phyloP scores from a whole-genome alignment of 176 grass and related monocot genomes.

The Saccharum officinarum region DNA sequence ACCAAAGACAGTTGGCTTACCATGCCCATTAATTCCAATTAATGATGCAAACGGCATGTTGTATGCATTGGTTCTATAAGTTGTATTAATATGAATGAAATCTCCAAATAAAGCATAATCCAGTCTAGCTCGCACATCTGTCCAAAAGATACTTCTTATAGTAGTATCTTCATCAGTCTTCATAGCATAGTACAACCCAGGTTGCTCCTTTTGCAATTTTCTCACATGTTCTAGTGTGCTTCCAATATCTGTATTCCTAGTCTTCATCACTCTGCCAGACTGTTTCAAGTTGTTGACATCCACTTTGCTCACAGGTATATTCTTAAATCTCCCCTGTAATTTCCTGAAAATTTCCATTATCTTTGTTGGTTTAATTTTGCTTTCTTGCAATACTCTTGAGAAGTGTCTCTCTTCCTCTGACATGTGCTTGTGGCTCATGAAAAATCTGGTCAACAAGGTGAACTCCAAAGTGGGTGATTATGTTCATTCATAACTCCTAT shows the following conservation, averaged over 20 bases:
- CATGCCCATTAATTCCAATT: conserved; percentile 24
- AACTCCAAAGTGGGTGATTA: conserved; percentile 8
- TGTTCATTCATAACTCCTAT: neutral
- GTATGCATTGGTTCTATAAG: neutral
- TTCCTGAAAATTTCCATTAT: conserved; percentile 27
- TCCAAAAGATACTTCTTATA: conserved; percentile 26
- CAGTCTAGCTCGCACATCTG: neutral
- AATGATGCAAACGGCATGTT: neutral
- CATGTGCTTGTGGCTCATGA: conserved; percentile 7
- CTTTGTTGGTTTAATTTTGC: neutral
- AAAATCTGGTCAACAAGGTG: conserved; percentile 1
- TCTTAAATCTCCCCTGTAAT: neutral
- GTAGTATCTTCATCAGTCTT: neutral
- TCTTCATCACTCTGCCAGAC: neutral
- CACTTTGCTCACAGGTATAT: neutral
- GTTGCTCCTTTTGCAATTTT: neutral
- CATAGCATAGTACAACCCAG: conserved; percentile 1
- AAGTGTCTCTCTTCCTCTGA: neutral
- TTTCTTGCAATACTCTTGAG: conserved; percentile 16
- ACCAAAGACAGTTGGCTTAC: conserved; percentile 20
- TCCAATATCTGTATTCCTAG: conserved; percentile 24
- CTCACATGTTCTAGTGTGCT: neutral
- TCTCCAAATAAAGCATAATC: conserved; percentile 32
- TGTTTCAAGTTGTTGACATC: neutral
- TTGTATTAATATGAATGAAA: conserved; percentile 16